Conservation (phyloP, 1,139 yeast species). For the Taphrina populina region DNA sequence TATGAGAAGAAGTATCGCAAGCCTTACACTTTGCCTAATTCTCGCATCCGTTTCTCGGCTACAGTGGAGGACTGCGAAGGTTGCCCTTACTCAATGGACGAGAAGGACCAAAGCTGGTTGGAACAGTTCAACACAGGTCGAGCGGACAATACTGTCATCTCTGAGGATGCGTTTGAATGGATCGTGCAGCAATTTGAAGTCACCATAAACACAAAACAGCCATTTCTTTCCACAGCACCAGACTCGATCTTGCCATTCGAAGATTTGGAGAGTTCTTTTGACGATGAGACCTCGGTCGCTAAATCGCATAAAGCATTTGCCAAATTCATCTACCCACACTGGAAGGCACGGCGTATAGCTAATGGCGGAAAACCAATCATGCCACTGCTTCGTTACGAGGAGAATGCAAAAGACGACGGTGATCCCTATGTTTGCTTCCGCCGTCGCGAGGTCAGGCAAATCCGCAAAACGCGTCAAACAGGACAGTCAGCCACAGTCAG, state of each 20-base stretch:
- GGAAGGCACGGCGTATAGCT: conserved; percentile 71
- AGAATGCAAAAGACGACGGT: conserved; percentile 82
- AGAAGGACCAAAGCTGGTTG: conserved; percentile 72
- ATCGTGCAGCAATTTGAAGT: conserved; percentile 73
- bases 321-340: conserved; percentile 68
- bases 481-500: conserved; percentile 89
- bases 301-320: conserved; percentile 65
- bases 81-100: conserved; percentile 86
- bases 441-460: conserved; percentile 91
- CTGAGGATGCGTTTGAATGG: conserved; percentile 84
- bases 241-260: conserved; percentile 66
- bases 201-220: conserved; percentile 75
- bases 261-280: conserved; percentile 54
- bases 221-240: conserved; percentile 73
- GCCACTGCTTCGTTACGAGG: conserved; percentile 80
- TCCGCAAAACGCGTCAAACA: conserved; percentile 92
- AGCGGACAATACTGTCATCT: conserved; percentile 46
- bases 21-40: conserved; percentile 66
- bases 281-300: conserved; percentile 33
- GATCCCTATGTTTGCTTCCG: conserved; percentile 97
- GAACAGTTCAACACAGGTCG: conserved; percentile 48
- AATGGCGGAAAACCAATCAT: conserved; percentile 69
- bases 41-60: conserved; percentile 84
- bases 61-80: conserved; percentile 94
- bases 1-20: conserved; percentile 70